These are phyloP conservation scores for Pythium rishiriense DNA, from an alignment of 352 stramenopile species.

Conservation along the genomic window DNA sequence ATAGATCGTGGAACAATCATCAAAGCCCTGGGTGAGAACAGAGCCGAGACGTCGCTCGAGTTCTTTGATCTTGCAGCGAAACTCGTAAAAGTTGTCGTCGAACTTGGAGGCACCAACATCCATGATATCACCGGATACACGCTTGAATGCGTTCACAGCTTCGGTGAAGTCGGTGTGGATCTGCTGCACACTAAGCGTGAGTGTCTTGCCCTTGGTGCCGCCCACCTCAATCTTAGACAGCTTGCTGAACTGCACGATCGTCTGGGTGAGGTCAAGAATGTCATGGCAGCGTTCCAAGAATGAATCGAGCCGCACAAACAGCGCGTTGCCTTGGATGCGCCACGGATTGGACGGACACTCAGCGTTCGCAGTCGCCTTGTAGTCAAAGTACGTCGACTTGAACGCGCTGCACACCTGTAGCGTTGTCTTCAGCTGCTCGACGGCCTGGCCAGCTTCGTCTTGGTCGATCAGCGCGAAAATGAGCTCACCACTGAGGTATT, in stretches of 20 bases:
- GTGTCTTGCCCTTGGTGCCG: conserved; percentile 96
- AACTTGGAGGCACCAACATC: conserved; percentile 97
- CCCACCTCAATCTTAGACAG: conserved; percentile 97
- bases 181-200: conserved; percentile 93
- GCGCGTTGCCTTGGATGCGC: conserved; percentile 97
- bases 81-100: conserved; percentile 98
- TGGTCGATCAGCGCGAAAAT: conserved; percentile 97
- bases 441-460: conserved; percentile 92
- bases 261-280: conserved; percentile 97
- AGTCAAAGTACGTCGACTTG: conserved; percentile 98
- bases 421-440: conserved; percentile 95
- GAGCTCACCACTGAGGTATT: conserved; percentile 93
- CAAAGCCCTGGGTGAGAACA: conserved; percentile 95
- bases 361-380: conserved; percentile 95
- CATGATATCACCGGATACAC: conserved; percentile 97
- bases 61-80: conserved; percentile 97
- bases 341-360: conserved; percentile 98
- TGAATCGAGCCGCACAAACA: conserved; percentile 96
- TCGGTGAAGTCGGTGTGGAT: conserved; percentile 96
- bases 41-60: conserved; percentile 96
- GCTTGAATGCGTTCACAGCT: conserved; percentile 94
- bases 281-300: conserved; percentile 98
- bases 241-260: conserved; percentile 98
- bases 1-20: conserved; percentile 97
- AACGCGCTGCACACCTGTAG: conserved; percentile 95